Conservation (phyloP, 495 filamentous ascomycete genomes). For the Xylaria sp. region DNA sequence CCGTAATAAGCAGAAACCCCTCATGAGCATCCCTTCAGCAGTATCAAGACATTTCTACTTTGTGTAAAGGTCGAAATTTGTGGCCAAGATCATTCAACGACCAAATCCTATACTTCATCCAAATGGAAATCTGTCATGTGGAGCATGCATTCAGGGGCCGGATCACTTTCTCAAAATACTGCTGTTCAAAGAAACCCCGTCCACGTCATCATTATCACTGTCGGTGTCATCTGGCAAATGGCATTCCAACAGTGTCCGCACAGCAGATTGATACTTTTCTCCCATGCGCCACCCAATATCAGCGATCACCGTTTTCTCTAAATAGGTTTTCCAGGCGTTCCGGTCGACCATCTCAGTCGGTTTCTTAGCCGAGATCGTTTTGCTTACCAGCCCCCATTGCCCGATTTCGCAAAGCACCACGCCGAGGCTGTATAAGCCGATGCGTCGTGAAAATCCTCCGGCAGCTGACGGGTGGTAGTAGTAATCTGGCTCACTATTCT, state of each 20-base stretch:
- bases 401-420: slow-evolving; percentile 16
- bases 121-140: neutral
- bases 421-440: neutral
- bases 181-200: slow-evolving; percentile 1
- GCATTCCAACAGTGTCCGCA: slow-evolving; percentile 10
- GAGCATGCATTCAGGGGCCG: slow-evolving; percentile 4
- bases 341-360: neutral
- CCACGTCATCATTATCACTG: neutral
- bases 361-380: neutral
- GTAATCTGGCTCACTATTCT: neutral
- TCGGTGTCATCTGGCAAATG: neutral
- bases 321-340: neutral
- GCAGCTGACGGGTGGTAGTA: slow-evolving; percentile 15
- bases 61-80: too few relatives aligned
- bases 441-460: neutral
- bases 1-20: too few relatives aligned
- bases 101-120: too few relatives aligned
- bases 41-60: too few relatives aligned
- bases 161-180: slow-evolving; percentile 17
- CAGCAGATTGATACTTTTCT: slow-evolving; percentile 7
- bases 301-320: neutral
- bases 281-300: slow-evolving; percentile 13
- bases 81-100: too few relatives aligned
- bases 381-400: slow-evolving; percentile 1
- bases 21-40: too few relatives aligned